phyloP scores from a whole-genome alignment of 176 grass and related monocot genomes.

The Oryza brachyantha region DNA sequence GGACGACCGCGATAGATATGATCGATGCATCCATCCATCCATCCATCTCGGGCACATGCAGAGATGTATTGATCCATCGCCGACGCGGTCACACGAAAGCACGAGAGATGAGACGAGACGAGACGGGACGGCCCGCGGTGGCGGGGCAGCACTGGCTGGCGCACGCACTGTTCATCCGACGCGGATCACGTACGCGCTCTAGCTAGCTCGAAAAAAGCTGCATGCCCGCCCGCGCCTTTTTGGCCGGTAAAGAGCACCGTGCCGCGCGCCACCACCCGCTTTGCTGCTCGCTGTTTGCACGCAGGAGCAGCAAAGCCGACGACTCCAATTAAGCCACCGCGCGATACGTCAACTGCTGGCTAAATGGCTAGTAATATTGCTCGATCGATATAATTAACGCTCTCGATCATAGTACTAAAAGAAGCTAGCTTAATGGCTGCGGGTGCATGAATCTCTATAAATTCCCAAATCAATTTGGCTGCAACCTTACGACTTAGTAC shows the following conservation, averaged over 20 bases:
- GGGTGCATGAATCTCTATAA: not conserved
- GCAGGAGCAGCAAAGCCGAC: no score
- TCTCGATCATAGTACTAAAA: no score
- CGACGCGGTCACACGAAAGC: no score
- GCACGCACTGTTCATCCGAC: not conserved
- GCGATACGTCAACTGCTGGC: not conserved
- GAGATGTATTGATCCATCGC: no score
- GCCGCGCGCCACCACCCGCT: not conserved
- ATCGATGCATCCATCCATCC: not conserved
- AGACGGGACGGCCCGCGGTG: not conserved
- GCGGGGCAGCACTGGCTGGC: not conserved
- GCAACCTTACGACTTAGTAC: not conserved
- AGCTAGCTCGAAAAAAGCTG: not conserved
- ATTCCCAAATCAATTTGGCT: not conserved
- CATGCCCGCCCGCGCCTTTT: not conserved
- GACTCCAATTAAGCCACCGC: not conserved
- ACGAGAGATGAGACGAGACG: not conserved
- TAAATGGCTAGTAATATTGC: no score
- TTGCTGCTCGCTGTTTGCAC: not conserved
- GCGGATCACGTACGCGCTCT: not conserved
- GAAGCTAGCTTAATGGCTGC: not conserved
- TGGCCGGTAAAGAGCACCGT: conserved; percentile 17
- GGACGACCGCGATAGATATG: no score
- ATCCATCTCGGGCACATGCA: no score
- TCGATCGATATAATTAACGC: no score